These are phyloP conservation scores for Blastobotrys aristatus DNA, from an alignment of 1,139 yeast species.

Conservation along the genomic window DNA sequence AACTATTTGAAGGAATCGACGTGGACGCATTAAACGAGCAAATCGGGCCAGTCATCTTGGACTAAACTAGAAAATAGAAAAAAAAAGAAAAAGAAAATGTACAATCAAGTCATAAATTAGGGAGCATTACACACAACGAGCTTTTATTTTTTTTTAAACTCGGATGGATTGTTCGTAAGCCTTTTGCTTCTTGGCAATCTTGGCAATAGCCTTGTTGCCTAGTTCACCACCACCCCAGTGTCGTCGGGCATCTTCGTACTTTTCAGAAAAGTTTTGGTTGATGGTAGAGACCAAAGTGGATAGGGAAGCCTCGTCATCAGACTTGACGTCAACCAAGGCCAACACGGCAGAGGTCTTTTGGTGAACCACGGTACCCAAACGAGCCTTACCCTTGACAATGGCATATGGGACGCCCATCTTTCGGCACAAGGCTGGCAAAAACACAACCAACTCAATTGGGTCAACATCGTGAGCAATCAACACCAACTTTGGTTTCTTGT, in stretches of 20 bases:
- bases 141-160: slow-evolving; percentile 29
- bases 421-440: slow-evolving; percentile 97
- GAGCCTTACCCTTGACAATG: slow-evolving; percentile 96
- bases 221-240: slow-evolving; percentile 99
- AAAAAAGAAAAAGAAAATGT: background rate
- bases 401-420: slow-evolving; percentile 99
- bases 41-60: slow-evolving; percentile 4
- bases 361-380: slow-evolving; percentile 96
- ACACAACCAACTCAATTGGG: slow-evolving; percentile 95
- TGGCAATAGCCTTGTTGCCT: slow-evolving; percentile 88
- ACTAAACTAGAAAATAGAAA: background rate
- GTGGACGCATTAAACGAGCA: slow-evolving; percentile 39
- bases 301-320: slow-evolving; percentile 92
- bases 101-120: background rate
- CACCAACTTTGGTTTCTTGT: slow-evolving; percentile 96
- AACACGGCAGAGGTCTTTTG: slow-evolving; percentile 96
- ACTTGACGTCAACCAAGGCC: slow-evolving; percentile 88
- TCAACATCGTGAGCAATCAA: slow-evolving; percentile 98
- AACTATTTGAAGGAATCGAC: slow-evolving; percentile 49
- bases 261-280: slow-evolving; percentile 85
- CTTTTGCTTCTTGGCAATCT: slow-evolving; percentile 54
- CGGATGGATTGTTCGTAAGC: slow-evolving; percentile 43
- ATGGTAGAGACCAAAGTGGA: slow-evolving; percentile 89
- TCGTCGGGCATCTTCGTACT: slow-evolving; percentile 92
- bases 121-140: background rate